Conservation (phyloP, 139 green algal species). For the Picochlorum costavermella region DNA sequence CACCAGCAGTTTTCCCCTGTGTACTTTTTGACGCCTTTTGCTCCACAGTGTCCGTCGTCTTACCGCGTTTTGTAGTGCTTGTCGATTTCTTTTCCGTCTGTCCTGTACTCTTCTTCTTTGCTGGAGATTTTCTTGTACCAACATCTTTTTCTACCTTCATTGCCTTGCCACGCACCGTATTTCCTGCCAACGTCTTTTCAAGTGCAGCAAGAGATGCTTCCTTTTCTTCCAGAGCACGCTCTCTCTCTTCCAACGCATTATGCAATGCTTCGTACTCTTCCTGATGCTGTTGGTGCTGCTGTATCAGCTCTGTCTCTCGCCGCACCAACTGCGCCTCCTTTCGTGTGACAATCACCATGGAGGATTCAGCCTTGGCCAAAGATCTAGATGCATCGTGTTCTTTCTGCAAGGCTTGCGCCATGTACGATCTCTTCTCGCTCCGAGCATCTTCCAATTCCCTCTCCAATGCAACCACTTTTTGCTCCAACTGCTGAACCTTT, state of each 20-base stretch:
- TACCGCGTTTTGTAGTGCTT: no score
- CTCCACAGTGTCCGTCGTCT: no score
- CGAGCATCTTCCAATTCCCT: background rate
- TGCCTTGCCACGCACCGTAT: no score
- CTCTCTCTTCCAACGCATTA: background rate
- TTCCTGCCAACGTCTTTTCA: no score
- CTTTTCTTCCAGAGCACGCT: background rate
- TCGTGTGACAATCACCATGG: background rate
- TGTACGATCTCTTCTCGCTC: background rate
- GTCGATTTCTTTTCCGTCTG: no score
- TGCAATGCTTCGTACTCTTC: background rate
- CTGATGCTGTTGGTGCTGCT: background rate
- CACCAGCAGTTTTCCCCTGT: background rate
- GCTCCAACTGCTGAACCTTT: background rate
- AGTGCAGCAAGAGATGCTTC: no score
- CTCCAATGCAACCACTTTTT: slow-evolving; percentile 6
- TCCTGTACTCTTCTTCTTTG: no score
- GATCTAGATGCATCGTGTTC: background rate
- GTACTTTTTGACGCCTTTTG: background rate
- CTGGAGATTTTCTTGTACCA: no score
- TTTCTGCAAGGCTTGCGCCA: background rate
- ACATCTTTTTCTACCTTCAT: no score
- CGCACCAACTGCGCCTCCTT: background rate
- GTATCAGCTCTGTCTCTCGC: background rate
- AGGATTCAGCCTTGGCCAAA: slow-evolving; percentile 1